A percentile compares a stretch with the other conserved stretches of the same genome.
Conservation (phyloP, 805 yeast species). For the Isabelozyma rhagii region DNA sequence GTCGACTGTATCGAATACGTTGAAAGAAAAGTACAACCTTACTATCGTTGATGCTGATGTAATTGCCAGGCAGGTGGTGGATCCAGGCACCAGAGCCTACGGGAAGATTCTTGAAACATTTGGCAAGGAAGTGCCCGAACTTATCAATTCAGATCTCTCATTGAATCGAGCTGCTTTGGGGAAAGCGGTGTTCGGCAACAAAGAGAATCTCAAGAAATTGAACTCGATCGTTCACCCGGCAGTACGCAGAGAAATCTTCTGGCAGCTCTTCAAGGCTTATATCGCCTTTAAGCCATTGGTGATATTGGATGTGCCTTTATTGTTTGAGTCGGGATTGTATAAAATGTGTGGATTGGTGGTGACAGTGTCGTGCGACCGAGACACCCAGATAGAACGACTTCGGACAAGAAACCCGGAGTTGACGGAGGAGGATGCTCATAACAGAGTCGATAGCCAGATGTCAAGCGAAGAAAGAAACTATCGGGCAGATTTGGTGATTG, state of each 20-base stretch:
- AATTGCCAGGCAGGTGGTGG: conserved; percentile 82
- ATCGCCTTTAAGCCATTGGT: conserved; percentile 56
- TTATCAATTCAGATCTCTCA: conserved; percentile 38
- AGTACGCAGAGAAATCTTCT: conserved; percentile 63
- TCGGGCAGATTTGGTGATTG: conserved; percentile 64
- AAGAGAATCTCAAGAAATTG: conserved; percentile 52
- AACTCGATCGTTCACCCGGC: conserved; percentile 88
- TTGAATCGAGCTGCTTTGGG: conserved; percentile 79
- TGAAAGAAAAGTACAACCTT: conserved; percentile 49
- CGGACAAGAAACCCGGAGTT: conserved; percentile 65
- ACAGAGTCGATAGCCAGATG: conserved; percentile 79
- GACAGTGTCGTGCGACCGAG: conserved; percentile 60
- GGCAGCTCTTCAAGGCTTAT: conserved; percentile 57
- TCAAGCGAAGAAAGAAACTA: conserved; percentile 51
- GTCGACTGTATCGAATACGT: conserved; percentile 72
- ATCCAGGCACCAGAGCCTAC: conserved; percentile 75
- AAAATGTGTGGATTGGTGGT: conserved; percentile 66
- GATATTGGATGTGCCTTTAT: conserved; percentile 82
- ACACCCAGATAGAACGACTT: conserved; percentile 62
- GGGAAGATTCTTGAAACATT: conserved; percentile 62
- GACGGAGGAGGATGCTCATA: conserved; percentile 59
- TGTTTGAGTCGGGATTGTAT: conserved; percentile 78
- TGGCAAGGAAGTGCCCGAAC: conserved; percentile 47
- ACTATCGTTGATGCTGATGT: conserved; percentile 85
- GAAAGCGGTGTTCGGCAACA: conserved; percentile 68